Evolutionary conservation across 2,329 filamentous ascomycete genomes (phyloP).

Genomic region (Ambrosiella beaveri): DNA sequence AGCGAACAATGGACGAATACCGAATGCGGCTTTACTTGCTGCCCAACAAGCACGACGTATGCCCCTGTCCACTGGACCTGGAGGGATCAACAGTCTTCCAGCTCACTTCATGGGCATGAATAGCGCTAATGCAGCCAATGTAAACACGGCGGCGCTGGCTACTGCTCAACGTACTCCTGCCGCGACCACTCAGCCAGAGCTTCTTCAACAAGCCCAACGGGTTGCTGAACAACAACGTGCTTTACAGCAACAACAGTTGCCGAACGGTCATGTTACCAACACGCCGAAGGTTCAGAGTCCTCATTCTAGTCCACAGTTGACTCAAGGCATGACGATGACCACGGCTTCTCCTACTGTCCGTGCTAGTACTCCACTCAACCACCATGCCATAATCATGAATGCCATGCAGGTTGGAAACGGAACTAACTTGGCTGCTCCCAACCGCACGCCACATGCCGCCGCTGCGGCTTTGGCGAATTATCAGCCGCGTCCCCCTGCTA

Average conservation of each 20-base stretch:
- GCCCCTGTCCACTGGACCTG: conserved; percentile 35
- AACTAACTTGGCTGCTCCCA: conserved; percentile 10
- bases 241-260: conserved; percentile 30
- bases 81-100: conserved; percentile 30
- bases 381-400: conserved; percentile 11
- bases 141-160: conserved; percentile 29
- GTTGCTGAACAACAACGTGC: conserved; percentile 48
- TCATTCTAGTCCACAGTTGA: conserved; percentile 23
- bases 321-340: conserved; percentile 26
- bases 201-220: conserved; percentile 46
- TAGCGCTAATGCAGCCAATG: conserved; percentile 50
- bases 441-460: conserved; percentile 5
- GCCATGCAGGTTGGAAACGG: conserved; percentile 9
- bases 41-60: conserved; percentile 35
- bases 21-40: conserved; percentile 15
- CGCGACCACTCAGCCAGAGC: conserved; percentile 17
- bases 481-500: conserved; percentile 15
- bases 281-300: conserved; percentile 19
- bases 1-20: not conserved
- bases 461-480: not conserved
- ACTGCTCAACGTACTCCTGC: conserved; percentile 20
- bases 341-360: conserved; percentile 18
- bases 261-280: conserved; percentile 16
- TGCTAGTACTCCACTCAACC: conserved; percentile 5
- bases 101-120: conserved; percentile 40